Evolutionary conservation across 345 rosid species (phyloP).

Genomic region (Lumnitzera racemosa): DNA sequence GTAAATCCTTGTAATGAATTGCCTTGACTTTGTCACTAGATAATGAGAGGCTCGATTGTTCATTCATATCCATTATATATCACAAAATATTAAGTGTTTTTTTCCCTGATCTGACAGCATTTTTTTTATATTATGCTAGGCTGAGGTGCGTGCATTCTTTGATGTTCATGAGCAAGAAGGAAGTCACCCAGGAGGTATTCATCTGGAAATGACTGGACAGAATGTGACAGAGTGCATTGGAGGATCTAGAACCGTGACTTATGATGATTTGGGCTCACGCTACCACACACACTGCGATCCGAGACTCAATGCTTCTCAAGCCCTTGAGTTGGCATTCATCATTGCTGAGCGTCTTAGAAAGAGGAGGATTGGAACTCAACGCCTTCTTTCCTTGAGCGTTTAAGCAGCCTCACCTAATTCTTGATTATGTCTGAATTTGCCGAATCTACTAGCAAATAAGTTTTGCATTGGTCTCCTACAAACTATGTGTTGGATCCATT

Average conservation of each 20-base stretch:
- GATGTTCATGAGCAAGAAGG: constrained; percentile 64
- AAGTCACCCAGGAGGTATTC: constrained; percentile 54
- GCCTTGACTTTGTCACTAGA: too few relatives aligned
- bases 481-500: background rate
- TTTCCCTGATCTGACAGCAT: background rate
- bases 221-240: constrained; percentile 62
- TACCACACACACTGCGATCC: constrained; percentile 67
- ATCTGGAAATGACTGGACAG: constrained; percentile 64
- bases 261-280: constrained; percentile 46
- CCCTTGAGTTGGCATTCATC: constrained; percentile 54
- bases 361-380: constrained; percentile 34
- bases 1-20: too few relatives aligned
- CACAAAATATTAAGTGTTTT: background rate
- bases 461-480: background rate
- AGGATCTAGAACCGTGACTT: constrained; percentile 54
- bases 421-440: background rate
- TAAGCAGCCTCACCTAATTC: background rate
- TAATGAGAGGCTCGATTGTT: too few relatives aligned
- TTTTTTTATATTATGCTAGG: constrained; percentile 16
- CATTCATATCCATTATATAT: too few relatives aligned
- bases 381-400: constrained; percentile 12
- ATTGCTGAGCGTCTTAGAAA: constrained; percentile 53
- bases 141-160: constrained; percentile 51
- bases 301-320: constrained; percentile 55
- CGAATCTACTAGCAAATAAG: constrained; percentile 12